Percentiles rank a stretch among this genome's conserved stretches.
Evolutionary conservation across 1,139 yeast genomes (phyloP).

Genomic region (Diutina neorugosa): DNA sequence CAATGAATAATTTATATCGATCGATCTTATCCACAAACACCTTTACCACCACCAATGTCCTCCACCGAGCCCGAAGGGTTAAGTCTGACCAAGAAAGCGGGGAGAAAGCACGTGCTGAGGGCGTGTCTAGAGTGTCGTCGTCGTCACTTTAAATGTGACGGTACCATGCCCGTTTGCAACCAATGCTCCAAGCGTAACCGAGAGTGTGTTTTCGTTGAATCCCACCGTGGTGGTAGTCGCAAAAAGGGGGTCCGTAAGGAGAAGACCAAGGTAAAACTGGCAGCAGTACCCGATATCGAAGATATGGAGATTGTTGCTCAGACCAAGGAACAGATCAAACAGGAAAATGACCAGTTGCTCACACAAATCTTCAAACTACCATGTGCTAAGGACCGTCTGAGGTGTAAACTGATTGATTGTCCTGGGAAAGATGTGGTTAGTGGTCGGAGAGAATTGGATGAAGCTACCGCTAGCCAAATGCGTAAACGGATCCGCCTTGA

Average conservation of each 20-base stretch:
- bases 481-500: background rate
- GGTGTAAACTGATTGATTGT: background rate
- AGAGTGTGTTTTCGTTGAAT: constrained; percentile 33
- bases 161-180: constrained; percentile 29
- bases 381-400: background rate
- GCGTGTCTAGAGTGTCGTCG: constrained; percentile 40
- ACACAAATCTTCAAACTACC: background rate
- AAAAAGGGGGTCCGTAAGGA: constrained; percentile 27
- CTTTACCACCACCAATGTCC: background rate
- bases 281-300: constrained; percentile 9
- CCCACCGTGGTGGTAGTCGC: constrained; percentile 40
- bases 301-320: constrained; percentile 5
- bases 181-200: constrained; percentile 22
- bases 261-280: background rate
- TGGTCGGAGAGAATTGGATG: background rate
- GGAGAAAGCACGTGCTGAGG: constrained; percentile 13
- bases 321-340: background rate
- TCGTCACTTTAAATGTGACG: constrained; percentile 37
- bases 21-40: background rate
- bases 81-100: background rate
- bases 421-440: background rate
- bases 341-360: background rate
- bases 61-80: background rate
- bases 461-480: background rate
- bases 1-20: background rate